Evolutionary conservation across 2,329 filamentous ascomycete species (phyloP), one percentile per base, ranked within the genome.

Genomic region (Fusarium praegraminearum): DNA sequence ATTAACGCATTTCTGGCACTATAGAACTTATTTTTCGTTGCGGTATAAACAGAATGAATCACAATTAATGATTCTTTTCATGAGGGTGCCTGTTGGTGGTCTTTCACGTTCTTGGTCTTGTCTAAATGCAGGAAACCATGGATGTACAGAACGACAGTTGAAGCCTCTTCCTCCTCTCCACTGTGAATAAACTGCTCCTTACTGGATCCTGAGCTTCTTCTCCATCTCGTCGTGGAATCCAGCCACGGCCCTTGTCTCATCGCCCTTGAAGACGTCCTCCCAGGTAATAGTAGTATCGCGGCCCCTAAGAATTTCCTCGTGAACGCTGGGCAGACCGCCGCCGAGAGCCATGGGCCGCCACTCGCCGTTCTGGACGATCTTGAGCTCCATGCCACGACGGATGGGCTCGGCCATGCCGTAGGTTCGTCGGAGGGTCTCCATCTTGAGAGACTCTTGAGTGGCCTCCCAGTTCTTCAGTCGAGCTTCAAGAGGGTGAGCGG

Each of bases 361-460:
- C 80, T 93, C 90, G 70, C 93, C 91, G 65, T 91, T 89, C 67
- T 89, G 84, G 20, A 93, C 90, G 78, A 97, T 95, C 87, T 93
- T 93, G 79, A 97, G 86, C 85, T 99, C 96, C 96, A 99, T 98
- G 66, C 91, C 93, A 57, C 95, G 89, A 60, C 94, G 90, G 75
- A 98, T 90, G 5, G 96, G 96, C 87, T 98, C 96, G 28, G 92
- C 93, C 76, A 98, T 91, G 71, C 96, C 96, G 80, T 94, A 98
- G 47, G 93, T 90, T 72, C 93, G 92, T 70, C 93, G 90, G 75
- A 98, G 88, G 54, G 90, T 87, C 83, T 94, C 90, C 92, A 97
- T 96, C 82, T 97, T 96, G 78, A 97, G 82, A 35, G 84, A 80
- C 75, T 97, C 91, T 83, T 98, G 95, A 43, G 94, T 97, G 62